Conservation (phyloP, 106 monocot species). For the Phalaenopsis aphrodite region DNA sequence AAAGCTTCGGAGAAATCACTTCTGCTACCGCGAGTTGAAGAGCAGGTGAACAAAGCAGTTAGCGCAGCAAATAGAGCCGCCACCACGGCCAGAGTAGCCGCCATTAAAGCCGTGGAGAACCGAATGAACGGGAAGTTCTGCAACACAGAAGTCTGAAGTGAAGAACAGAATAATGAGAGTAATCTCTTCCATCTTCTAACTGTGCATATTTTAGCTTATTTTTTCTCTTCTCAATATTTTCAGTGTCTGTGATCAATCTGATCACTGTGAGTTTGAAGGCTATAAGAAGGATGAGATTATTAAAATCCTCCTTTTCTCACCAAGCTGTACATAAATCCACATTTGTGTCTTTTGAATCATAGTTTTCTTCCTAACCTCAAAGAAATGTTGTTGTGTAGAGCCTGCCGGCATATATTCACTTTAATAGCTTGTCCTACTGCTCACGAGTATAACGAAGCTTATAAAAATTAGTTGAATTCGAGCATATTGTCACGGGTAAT, state of each 20-base stretch:
- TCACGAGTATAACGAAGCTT: too few species aligned
- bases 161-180: not conserved
- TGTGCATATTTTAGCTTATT: conserved; percentile 1
- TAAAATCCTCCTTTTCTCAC: not conserved
- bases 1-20: conserved; percentile 29
- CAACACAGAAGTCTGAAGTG: conserved; percentile 8
- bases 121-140: conserved; percentile 23
- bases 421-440: not conserved
- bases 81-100: conserved; percentile 42
- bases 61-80: conserved; percentile 40
- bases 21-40: conserved; percentile 31
- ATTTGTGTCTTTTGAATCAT: conserved; percentile 2
- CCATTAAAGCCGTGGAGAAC: conserved; percentile 48
- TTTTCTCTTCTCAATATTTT: not conserved
- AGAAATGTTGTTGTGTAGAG: not conserved
- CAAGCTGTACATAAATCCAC: conserved; percentile 10
- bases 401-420: too few species aligned
- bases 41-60: conserved; percentile 37
- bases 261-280: not conserved
- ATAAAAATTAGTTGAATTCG: too few species aligned
- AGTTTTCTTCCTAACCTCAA: not conserved
- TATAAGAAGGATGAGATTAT: not conserved
- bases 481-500: not conserved
- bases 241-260: conserved; percentile 7
- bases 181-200: not conserved